Evolutionary conservation across 805 yeast genomes (phyloP), one percentile per base, ranked within the genome.

Genomic region (Candida yuanshanica): DNA sequence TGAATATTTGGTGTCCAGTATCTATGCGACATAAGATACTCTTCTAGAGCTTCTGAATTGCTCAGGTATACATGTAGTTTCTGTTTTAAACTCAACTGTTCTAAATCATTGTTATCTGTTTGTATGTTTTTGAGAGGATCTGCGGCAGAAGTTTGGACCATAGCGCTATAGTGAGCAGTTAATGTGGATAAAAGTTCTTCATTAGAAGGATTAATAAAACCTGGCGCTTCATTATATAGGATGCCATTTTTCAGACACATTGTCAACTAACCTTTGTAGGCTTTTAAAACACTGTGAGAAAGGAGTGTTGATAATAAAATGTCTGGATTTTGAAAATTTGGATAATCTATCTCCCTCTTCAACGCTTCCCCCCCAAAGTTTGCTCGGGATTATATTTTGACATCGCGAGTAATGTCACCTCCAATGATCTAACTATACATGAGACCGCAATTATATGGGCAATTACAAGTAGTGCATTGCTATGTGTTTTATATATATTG

Each of bases 1-100:
- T 27, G 10, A 18, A 27, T 24, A 11, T 27, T 20, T n/a, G 50
- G 44, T 3, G 18, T 32, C 50, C 50, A 47, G 5, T 42, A 25
- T 21, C 39, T 47, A 17, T 47, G 50, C 8, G 35, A 8, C n/a
- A 33, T 21, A 7, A 23, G 7, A 14, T 45, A 42, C 7, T 45
- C 42, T 3, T 43, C 22, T 5, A 25, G 9, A 14, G 17, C 31
- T 27, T 27, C 31, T 6, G 31, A 14, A 4, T 16, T 14, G 31
- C 31, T 27, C n/a, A 14, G 31, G 16, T 27, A 27, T 9, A 27
- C 11, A 7, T 27, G 14, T 4, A 27, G 11, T 27, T 18, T 27
- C 10, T 27, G 31, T 14, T 14, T 27, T 27, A 27, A 5, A 14
- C 16, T 14, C 18, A 27, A 14, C 10, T 27, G 10, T 27, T 27